Evolutionary conservation across 2,329 filamentous ascomycete genomes (phyloP).

Genomic region (Aphanoascus verrucosus): DNA sequence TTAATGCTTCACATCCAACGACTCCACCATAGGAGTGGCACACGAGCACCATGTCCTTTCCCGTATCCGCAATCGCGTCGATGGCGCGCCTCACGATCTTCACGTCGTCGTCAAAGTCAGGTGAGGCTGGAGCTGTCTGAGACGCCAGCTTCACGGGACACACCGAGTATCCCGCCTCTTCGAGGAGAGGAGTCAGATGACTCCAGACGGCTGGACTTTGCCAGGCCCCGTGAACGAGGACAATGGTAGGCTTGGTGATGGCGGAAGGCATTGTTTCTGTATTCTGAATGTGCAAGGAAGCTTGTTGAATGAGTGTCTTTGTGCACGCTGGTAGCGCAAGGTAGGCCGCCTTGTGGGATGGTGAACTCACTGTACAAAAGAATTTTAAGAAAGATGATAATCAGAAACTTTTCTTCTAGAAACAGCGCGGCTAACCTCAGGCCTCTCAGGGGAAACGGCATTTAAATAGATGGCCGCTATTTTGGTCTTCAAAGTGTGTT

Average conservation of each 20-base stretch:
- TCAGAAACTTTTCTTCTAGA: no score
- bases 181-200: constrained; percentile 9
- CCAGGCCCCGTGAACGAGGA: constrained; percentile 14
- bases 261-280: no score
- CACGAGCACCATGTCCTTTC: constrained; percentile 16
- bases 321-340: no score
- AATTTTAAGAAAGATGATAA: no score
- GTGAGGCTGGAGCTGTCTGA: not conserved
- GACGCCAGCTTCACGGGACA: constrained; percentile 10
- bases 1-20: constrained; percentile 16
- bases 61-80: constrained; percentile 14
- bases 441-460: no score
- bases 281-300: no score
- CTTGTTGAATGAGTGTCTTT: no score
- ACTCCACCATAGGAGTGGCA: constrained; percentile 18
- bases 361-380: no score
- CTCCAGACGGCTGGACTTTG: constrained; percentile 12
- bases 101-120: constrained; percentile 13
- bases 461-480: no score
- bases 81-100: constrained; percentile 10
- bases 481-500: no score
- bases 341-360: no score
- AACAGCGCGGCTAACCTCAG: no score
- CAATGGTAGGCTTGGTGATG: constrained; percentile 14
- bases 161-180: constrained; percentile 12